Conservation (phyloP, 2,329 filamentous ascomycete genomes). For the Alternaria gansuensis region DNA sequence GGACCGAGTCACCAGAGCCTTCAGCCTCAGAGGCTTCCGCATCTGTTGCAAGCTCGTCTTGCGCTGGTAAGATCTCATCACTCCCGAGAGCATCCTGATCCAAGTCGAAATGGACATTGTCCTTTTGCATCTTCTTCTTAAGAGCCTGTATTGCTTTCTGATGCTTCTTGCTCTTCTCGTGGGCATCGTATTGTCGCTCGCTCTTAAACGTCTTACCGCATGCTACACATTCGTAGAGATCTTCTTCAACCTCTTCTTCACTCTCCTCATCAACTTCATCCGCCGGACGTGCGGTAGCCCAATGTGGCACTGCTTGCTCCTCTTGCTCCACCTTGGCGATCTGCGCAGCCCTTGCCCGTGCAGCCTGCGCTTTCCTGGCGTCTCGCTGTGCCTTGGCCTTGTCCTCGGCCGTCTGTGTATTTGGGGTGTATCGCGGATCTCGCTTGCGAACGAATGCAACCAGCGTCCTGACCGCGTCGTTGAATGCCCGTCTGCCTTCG, state of each 20-base stretch:
- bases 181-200: slow-evolving; percentile 87
- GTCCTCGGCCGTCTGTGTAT: slow-evolving; percentile 79
- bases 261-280: slow-evolving; percentile 65
- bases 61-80: slow-evolving; percentile 47
- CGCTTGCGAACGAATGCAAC: slow-evolving; percentile 90
- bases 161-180: slow-evolving; percentile 98
- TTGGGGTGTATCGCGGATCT: slow-evolving; percentile 83
- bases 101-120: slow-evolving; percentile 70
- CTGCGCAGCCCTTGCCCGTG: slow-evolving; percentile 81
- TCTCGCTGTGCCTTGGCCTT: slow-evolving; percentile 80
- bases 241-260: slow-evolving; percentile 59
- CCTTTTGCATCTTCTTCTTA: slow-evolving; percentile 80
- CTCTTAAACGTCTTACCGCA: slow-evolving; percentile 80
- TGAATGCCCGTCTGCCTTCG: slow-evolving; percentile 85
- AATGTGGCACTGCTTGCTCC: slow-evolving; percentile 73
- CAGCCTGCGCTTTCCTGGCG: slow-evolving; percentile 83
- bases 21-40: slow-evolving; percentile 32
- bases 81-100: slow-evolving; percentile 50
- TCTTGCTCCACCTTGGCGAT: slow-evolving; percentile 74
- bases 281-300: slow-evolving; percentile 71
- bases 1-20: slow-evolving; percentile 51
- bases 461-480: slow-evolving; percentile 86
- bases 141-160: slow-evolving; percentile 84
- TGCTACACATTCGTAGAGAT: slow-evolving; percentile 69
- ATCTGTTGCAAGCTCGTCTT: slow-evolving; percentile 38